Evolutionary conservation across 2,329 filamentous ascomycete genomes (phyloP).

Genomic region (Fusarium sp.): DNA sequence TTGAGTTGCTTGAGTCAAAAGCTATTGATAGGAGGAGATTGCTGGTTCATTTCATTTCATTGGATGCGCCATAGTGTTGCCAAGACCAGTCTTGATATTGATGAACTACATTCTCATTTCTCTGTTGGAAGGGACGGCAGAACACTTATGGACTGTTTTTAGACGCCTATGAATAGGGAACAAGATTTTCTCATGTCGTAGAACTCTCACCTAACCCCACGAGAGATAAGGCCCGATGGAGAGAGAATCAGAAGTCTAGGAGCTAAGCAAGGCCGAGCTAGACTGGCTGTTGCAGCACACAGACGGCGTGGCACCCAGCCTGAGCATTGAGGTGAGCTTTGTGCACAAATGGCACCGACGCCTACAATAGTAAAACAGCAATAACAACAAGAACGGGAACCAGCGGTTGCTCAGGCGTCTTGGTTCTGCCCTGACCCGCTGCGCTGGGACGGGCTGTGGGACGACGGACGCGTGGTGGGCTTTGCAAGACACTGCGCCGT

Average conservation of each 20-base stretch:
- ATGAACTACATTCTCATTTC: constrained; percentile 4
- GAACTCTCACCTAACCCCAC: constrained; percentile 26
- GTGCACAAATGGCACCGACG: constrained; percentile 7
- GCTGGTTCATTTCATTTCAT: background rate
- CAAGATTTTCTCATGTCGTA: constrained; percentile 8
- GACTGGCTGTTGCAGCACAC: constrained; percentile 39
- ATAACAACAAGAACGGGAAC: constrained; percentile 14
- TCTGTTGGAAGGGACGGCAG: constrained; percentile 10
- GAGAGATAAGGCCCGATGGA: constrained; percentile 39
- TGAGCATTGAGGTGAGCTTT: constrained; percentile 33
- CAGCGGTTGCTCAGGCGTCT: constrained; percentile 18
- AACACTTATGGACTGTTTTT: constrained; percentile 24
- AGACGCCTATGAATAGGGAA: constrained; percentile 4
- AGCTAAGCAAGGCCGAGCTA: constrained; percentile 18
- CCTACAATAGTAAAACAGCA: constrained; percentile 8
- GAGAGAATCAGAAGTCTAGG: constrained; percentile 37
- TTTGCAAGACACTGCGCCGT: constrained; percentile 16
- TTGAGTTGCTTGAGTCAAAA: constrained; percentile 3
- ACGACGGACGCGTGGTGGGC: constrained; percentile 29
- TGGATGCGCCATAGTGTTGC: background rate
- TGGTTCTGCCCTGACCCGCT: constrained; percentile 36
- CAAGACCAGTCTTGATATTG: constrained; percentile 5
- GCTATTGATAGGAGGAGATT: constrained; percentile 11
- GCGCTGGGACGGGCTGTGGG: constrained; percentile 31
- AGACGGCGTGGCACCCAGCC: constrained; percentile 41